Conservation (phyloP, 2,329 filamentous ascomycete species). For the Metarhizium sp. region DNA sequence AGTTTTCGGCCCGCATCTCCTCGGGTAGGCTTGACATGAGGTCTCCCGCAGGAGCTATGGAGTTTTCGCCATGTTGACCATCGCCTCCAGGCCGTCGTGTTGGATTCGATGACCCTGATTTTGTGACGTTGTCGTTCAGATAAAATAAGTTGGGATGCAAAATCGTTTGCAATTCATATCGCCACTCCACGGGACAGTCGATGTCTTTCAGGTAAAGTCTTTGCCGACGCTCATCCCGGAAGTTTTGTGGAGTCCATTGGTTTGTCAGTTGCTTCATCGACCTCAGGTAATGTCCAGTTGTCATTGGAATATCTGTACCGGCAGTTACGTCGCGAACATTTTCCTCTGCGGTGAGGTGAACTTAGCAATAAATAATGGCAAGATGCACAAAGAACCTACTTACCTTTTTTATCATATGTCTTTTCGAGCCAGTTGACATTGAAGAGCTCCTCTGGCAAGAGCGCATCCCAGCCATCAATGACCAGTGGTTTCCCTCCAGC, state of each 20-base stretch:
- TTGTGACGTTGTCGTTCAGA: constrained; percentile 67
- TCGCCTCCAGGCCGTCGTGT: constrained; percentile 16
- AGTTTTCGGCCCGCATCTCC: constrained; percentile 85
- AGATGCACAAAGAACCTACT: constrained; percentile 32
- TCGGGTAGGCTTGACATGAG: constrained; percentile 86
- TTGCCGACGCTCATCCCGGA: constrained; percentile 69
- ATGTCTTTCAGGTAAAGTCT: constrained; percentile 95
- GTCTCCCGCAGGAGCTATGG: constrained; percentile 69
- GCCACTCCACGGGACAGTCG: constrained; percentile 85
- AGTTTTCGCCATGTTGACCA: constrained; percentile 34
- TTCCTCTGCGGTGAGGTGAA: constrained; percentile 50
- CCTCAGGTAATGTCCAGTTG: constrained; percentile 80
- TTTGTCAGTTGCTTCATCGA: constrained; percentile 78
- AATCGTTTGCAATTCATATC: constrained; percentile 63
- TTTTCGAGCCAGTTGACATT: constrained; percentile 70
- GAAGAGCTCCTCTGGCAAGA: constrained; percentile 70
- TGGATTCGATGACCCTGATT: constrained; percentile 8
- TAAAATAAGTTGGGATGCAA: constrained; percentile 84
- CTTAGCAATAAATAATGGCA: neutral
- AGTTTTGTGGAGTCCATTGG: constrained; percentile 69
- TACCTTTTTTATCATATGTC: constrained; percentile 71
- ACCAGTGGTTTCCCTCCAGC: constrained; percentile 79
- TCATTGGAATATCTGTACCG: constrained; percentile 70
- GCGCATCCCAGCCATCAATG: constrained; percentile 76
- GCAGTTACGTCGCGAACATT: constrained; percentile 71